These are phyloP conservation scores for Jackrogersella multiformis DNA, from an alignment of 495 filamentous ascomycete species.

Conservation along the genomic window DNA sequence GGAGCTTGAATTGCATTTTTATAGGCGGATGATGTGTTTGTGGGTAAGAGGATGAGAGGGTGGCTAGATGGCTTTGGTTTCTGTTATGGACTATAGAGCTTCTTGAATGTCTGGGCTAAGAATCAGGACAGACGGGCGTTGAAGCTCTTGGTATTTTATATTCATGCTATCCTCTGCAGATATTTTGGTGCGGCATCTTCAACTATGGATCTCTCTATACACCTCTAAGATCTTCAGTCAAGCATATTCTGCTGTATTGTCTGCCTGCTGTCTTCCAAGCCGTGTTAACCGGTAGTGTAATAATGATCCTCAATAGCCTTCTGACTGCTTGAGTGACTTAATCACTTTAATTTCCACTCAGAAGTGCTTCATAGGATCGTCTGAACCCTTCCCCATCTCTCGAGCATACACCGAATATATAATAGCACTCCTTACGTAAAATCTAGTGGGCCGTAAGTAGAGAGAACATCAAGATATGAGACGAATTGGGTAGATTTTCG, in stretches of 20 bases:
- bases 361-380: neutral
- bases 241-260: neutral
- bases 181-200: too few relatives aligned
- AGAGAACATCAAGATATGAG: neutral
- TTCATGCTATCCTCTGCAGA: neutral
- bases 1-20: constrained; percentile 18
- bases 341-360: neutral
- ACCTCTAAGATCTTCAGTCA: neutral
- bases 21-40: too few relatives aligned
- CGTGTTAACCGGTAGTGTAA: neutral
- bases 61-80: neutral
- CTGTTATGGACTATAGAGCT: neutral
- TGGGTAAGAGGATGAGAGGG: neutral
- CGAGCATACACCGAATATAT: neutral
- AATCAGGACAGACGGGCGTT: neutral
- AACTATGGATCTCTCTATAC: neutral
- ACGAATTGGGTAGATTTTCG: neutral
- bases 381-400: neutral
- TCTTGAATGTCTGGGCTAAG: neutral
- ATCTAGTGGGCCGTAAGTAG: neutral
- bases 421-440: neutral
- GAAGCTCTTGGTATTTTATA: neutral
- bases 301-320: neutral
- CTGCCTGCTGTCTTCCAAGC: neutral
- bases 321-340: neutral